Percentiles rank a stretch among this genome's conserved stretches.
phyloP scores from a whole-genome alignment of 2,329 filamentous ascomycete species.

The Paecilomyces niveus region DNA sequence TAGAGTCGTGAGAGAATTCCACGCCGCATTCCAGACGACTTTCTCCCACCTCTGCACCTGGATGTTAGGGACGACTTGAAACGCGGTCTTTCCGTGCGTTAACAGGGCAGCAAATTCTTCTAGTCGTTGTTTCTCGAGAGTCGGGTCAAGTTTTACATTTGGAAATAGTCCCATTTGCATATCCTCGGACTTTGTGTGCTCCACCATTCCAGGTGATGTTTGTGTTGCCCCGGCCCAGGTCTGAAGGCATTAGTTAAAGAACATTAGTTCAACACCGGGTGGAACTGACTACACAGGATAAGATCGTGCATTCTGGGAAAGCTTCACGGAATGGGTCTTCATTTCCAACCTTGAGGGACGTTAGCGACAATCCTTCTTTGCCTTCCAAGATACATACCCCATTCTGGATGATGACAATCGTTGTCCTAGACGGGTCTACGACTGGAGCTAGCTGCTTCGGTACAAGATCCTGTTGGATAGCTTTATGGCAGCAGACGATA shows the following conservation, averaged over 20 bases:
- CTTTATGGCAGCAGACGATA: background rate
- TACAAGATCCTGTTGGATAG: background rate
- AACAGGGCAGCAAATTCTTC: conserved; percentile 37
- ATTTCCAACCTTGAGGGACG: background rate
- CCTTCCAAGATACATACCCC: background rate
- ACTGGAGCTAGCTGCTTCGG: background rate
- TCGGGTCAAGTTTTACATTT: conserved; percentile 22
- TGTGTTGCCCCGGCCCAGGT: conserved; percentile 51
- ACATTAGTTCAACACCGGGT: background rate
- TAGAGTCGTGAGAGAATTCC: conserved; percentile 37
- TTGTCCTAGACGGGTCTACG: background rate
- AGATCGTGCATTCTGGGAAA: background rate
- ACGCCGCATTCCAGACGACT: conserved; percentile 36
- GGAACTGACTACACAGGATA: background rate
- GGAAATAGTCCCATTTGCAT: conserved; percentile 50
- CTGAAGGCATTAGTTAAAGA: conserved; percentile 14
- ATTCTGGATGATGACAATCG: background rate
- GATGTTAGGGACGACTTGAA: conserved; percentile 27
- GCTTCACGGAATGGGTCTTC: background rate
- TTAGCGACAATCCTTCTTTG: background rate
- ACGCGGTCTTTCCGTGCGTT: conserved; percentile 33
- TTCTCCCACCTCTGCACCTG: conserved; percentile 37
- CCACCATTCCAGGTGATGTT: conserved; percentile 41
- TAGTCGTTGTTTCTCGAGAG: conserved; percentile 32
- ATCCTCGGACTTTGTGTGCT: conserved; percentile 47